Conservation (phyloP, 2,329 filamentous ascomycete genomes). For the Byssochlamys sp. region DNA sequence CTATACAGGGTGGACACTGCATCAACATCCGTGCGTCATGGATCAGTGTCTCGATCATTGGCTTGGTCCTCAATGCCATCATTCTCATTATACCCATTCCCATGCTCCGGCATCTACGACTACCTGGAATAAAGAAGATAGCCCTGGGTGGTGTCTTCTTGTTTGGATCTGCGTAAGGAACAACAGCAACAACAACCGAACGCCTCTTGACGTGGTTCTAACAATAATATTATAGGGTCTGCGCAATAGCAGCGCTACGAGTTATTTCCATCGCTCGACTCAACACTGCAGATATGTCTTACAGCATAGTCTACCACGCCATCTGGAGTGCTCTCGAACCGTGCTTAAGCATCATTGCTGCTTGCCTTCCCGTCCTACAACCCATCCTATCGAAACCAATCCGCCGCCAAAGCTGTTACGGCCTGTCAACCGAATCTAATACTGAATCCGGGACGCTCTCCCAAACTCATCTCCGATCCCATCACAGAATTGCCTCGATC, state of each 20-base stretch:
- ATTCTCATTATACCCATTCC: neutral
- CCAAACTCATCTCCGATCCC: neutral
- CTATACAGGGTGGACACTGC: neutral
- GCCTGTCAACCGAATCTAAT: neutral
- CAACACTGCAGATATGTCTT: neutral
- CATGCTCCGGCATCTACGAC: slow-evolving; percentile 1
- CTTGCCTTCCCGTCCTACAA: neutral
- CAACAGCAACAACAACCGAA: no score
- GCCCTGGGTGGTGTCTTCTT: neutral
- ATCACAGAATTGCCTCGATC: neutral
- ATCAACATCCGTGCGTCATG: neutral
- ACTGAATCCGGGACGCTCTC: neutral
- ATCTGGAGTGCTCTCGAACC: neutral
- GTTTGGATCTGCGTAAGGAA: neutral
- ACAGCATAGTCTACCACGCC: neutral
- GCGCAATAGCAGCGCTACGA: neutral
- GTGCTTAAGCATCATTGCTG: neutral
- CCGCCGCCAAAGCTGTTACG: neutral
- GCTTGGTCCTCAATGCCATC: neutral
- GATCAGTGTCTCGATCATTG: neutral
- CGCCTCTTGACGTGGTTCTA: neutral
- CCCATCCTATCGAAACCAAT: neutral
- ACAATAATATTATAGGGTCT: neutral
- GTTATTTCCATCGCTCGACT: neutral
- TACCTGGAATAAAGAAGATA: neutral